phyloP scores from a whole-genome alignment of 1,139 yeast species.

The Protomyces arabidopsidicola region DNA sequence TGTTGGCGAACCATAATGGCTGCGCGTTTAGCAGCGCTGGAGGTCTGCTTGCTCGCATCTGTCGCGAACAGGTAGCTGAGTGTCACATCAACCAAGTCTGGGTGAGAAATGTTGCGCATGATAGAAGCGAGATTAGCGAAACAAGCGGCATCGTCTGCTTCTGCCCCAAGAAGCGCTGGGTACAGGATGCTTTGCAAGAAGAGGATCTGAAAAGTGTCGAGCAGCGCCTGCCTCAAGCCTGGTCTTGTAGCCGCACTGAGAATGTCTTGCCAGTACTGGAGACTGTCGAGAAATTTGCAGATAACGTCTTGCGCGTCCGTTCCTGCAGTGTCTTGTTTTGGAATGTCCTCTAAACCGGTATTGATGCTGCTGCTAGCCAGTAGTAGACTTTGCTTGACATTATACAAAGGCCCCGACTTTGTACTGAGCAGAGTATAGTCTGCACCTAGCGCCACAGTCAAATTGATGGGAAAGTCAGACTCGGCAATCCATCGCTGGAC shows the following conservation, averaged over 20 bases:
- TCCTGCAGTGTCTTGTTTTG: neutral
- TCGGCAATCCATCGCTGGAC: slow-evolving; percentile 37
- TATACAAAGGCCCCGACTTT: neutral
- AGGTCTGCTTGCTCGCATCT: neutral
- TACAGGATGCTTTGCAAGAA: slow-evolving; percentile 38
- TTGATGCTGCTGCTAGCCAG: neutral
- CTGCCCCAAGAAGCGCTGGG: slow-evolving; percentile 32
- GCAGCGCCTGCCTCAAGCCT: slow-evolving; percentile 32
- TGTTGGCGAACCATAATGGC: neutral
- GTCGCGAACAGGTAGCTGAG: slow-evolving; percentile 34
- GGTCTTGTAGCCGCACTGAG: slow-evolving; percentile 33
- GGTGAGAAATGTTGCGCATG: slow-evolving; percentile 36
- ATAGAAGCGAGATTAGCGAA: slow-evolving; percentile 33
- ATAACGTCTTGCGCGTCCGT: slow-evolving; percentile 6
- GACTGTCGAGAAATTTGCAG: slow-evolving; percentile 34
- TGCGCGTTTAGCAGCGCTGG: neutral
- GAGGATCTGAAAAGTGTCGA: slow-evolving; percentile 36
- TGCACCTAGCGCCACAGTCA: slow-evolving; percentile 9
- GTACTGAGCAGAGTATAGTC: slow-evolving; percentile 22
- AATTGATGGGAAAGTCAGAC: slow-evolving; percentile 1
- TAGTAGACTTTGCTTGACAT: neutral
- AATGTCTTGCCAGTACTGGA: slow-evolving; percentile 40
- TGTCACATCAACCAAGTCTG: slow-evolving; percentile 35
- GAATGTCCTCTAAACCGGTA: neutral
- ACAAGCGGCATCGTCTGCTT: slow-evolving; percentile 32